Conservation (phyloP, 257 asterid species). For the Prunella vulgaris region DNA sequence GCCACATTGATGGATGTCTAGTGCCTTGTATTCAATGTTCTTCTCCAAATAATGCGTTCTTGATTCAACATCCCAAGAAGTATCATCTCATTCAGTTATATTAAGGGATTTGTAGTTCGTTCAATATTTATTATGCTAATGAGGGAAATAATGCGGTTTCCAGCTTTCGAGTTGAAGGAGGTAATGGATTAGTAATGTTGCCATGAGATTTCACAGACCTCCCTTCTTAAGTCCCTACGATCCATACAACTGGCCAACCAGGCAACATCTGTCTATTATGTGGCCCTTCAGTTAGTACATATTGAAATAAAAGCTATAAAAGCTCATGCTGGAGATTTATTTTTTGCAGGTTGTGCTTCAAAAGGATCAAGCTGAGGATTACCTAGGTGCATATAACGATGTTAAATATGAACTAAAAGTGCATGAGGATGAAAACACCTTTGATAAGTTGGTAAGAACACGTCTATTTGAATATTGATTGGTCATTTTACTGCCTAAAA, state of each 20-base stretch:
- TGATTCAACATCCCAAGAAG: slow-evolving; percentile 4
- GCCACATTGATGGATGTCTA: slow-evolving; percentile 34
- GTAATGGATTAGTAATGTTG: neutral
- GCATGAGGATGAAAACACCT: neutral
- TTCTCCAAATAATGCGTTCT: neutral
- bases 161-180: neutral
- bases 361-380: slow-evolving; percentile 1
- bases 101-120: neutral
- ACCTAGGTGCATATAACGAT: neutral
- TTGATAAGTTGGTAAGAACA: neutral
- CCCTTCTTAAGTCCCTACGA: too few species aligned
- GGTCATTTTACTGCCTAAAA: neutral
- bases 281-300: neutral
- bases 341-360: slow-evolving; percentile 12
- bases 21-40: neutral
- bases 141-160: neutral
- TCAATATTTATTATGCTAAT: neutral
- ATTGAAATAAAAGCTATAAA: neutral
- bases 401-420: neutral
- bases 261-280: neutral
- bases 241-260: too few species aligned
- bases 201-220: neutral
- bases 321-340: neutral
- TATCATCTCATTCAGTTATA: neutral
- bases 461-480: neutral